These are phyloP conservation scores for Hemisphaericaspora lyxosophila DNA, from an alignment of 1,139 yeast species.

Conservation along the genomic window DNA sequence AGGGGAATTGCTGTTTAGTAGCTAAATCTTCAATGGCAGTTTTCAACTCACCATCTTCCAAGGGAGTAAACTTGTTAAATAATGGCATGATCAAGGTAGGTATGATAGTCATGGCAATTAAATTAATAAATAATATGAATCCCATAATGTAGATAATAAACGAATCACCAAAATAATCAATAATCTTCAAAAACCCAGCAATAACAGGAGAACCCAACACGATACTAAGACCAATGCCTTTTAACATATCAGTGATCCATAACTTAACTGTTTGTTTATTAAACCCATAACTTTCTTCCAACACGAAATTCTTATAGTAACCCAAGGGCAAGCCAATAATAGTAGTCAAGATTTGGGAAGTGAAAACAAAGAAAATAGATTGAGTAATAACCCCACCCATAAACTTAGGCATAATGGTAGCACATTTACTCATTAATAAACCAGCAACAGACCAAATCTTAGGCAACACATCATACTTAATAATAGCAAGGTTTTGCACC, in stretches of 20 bases:
- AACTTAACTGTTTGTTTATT: constrained; percentile 74
- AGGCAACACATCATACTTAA: constrained; percentile 67
- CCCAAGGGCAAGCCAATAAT: constrained; percentile 63
- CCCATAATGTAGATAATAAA: constrained; percentile 79
- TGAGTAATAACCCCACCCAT: constrained; percentile 63
- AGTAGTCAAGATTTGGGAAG: constrained; percentile 47
- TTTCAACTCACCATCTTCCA: constrained; percentile 88
- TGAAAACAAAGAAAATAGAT: constrained; percentile 59
- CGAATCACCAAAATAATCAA: constrained; percentile 73
- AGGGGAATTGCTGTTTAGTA: constrained; percentile 73
- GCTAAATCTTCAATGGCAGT: constrained; percentile 81
- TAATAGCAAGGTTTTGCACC: constrained; percentile 54
- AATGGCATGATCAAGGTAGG: constrained; percentile 89
- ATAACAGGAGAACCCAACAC: constrained; percentile 71
- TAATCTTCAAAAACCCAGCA: constrained; percentile 75
- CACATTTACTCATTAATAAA: constrained; percentile 29
- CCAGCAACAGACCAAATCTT: constrained; percentile 64
- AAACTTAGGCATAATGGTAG: constrained; percentile 40
- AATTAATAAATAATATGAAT: constrained; percentile 68
- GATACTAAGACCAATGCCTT: constrained; percentile 52
- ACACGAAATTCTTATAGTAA: constrained; percentile 77
- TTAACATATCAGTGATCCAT: constrained; percentile 72
- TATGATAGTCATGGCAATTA: constrained; percentile 67
- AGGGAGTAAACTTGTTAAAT: constrained; percentile 86
- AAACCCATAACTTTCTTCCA: constrained; percentile 92